Base-by-base conservation (phyloP, 305 asterid genomes). In the Solanum chacoense region DNA sequence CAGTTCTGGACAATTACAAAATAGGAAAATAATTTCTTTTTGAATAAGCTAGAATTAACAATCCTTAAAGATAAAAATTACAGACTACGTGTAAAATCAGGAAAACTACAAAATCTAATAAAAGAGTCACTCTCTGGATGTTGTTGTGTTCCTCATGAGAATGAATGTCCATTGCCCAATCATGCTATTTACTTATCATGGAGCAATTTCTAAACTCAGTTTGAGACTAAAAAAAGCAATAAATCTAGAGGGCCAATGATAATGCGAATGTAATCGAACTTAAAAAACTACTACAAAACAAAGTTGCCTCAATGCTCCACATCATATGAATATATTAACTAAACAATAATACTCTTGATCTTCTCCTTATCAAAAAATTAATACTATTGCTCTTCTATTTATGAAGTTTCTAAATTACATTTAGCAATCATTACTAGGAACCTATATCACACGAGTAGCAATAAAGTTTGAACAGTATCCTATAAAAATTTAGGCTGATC, bases 1-100 rank as follows among this genome's bases (percentile, higher is more conserved):
- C 96, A 96, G 92, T 93, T 98, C 99, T 98, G 98, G 87, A 88
- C 85, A 92, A 76, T 88, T 89, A 84, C 45, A 84, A 84, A 40
- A 31, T 20, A 36, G 63, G 10, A 59, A 80, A 91, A 90, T 72
- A 86, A 28, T 31, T 50, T 74, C 26, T 20, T 83, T n/a, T 50
- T 37, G 37, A 87, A 72, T 77, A 85, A 65, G 74, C 31, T 55
- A 55, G 14, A 31, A 55, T 32, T 55, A 84, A 7, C 35, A 84
- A 31, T 55, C 13, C 34, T 55, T 22, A 7, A 22, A 55, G 31
- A 50, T 3, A 31, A 55, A 78, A 50, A 55, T 55, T 31, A 55
- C 42, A 29, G 12, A 28, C 8, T 22, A 20, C 31, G 4, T 55
- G n/a, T 55, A 34, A 84, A 84, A 81, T 45, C 18, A 29, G 29